Percentiles rank a stretch among this genome's conserved stretches.
Conservation (phyloP, 805 yeast genomes). For the Candida pseudoglaebosa region DNA sequence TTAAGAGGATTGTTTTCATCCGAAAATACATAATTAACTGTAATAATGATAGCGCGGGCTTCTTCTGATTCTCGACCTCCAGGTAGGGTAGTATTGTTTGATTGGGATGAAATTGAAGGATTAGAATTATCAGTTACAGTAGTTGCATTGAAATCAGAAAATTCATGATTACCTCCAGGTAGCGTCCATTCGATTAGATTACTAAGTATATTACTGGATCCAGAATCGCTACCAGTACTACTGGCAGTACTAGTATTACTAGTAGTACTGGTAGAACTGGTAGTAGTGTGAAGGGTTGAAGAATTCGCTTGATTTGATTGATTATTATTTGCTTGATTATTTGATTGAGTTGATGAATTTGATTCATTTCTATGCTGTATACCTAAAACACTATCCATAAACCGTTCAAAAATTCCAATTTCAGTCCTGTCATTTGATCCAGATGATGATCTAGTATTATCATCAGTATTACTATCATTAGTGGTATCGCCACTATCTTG, state of each 20-base stretch:
- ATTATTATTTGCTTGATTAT: too few relatives aligned
- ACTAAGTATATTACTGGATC: background rate
- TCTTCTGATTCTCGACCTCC: constrained; percentile 14
- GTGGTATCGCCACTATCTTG: background rate
- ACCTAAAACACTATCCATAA: constrained; percentile 21
- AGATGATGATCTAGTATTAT: background rate
- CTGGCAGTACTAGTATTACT: background rate
- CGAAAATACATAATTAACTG: constrained; percentile 42
- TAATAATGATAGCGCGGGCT: constrained; percentile 32
- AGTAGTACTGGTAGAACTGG: background rate
- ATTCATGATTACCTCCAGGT: constrained; percentile 1
- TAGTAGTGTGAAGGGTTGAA: constrained; percentile 3
- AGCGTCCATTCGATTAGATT: constrained; percentile 1
- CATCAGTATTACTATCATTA: background rate
- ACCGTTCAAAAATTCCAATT: constrained; percentile 19
- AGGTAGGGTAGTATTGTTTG: background rate
- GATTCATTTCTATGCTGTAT: background rate
- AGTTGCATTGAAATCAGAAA: background rate
- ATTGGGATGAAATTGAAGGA: constrained; percentile 3
- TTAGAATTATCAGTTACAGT: constrained; percentile 2
- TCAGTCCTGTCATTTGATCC: background rate
- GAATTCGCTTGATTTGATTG: too few relatives aligned
- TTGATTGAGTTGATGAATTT: background rate
- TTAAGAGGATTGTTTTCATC: constrained; percentile 35
- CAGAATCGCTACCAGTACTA: too few relatives aligned